Conservation (phyloP, 768 basidiomycete species). For the Hericium rajendrae region DNA sequence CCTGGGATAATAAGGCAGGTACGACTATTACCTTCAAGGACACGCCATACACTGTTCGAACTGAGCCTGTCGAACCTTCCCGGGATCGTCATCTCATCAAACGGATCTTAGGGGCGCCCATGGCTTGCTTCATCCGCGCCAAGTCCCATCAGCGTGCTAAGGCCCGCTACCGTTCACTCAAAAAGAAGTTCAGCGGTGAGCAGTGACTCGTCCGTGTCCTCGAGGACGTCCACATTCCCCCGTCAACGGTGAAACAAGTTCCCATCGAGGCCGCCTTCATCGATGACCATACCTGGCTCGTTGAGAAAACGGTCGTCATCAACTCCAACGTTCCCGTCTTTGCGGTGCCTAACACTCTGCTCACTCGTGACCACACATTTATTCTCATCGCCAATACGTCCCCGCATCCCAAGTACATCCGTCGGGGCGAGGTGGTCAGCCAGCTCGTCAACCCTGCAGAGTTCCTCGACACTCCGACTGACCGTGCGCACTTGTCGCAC, state of each 20-base stretch:
- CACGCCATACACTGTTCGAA: not conserved
- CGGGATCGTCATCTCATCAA: not conserved
- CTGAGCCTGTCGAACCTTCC: not conserved
- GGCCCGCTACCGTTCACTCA: no score
- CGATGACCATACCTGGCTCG: no score
- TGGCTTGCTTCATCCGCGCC: no score
- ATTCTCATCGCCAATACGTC: not conserved
- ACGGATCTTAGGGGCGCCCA: no score
- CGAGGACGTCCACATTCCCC: no score
- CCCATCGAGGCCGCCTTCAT: no score
- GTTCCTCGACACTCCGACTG: not conserved
- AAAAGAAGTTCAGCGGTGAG: no score
- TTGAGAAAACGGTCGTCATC: not conserved
- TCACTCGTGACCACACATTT: not conserved
- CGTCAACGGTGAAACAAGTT: no score
- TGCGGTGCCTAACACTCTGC: not conserved
- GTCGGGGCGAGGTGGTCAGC: not conserved
- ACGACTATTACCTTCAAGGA: slow-evolving; percentile 1
- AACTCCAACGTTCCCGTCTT: not conserved
- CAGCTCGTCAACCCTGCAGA: not conserved
- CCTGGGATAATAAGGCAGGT: slow-evolving; percentile 1
- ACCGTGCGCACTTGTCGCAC: no score
- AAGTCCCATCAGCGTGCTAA: no score
- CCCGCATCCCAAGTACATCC: not conserved
- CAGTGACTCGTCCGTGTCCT: no score